Evolutionary conservation across 257 asterid species (phyloP).

Genomic region (Solanum clarkiae): DNA sequence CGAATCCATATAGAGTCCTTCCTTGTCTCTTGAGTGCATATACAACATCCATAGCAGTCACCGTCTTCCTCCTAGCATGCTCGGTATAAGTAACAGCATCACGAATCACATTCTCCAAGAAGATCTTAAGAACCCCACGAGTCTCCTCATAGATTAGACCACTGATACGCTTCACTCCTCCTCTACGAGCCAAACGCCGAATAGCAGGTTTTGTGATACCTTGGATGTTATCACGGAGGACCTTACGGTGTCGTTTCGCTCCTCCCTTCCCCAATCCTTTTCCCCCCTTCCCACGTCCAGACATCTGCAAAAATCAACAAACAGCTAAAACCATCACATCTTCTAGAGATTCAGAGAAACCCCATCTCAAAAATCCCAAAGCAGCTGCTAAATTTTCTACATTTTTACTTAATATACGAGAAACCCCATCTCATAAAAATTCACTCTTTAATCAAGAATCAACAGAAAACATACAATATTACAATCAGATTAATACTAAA

Average conservation of each 20-base stretch:
- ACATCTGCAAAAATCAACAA: neutral
- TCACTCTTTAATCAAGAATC: no score
- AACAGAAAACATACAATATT: neutral
- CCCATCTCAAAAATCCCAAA: neutral
- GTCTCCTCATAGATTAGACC: neutral
- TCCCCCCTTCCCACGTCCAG: conserved; percentile 3
- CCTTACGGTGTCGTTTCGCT: neutral
- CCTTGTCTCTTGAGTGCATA: neutral
- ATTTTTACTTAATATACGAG: no score
- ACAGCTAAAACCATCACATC: neutral
- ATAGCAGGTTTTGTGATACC: neutral
- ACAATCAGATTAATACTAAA: neutral
- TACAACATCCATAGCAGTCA: neutral
- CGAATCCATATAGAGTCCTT: neutral
- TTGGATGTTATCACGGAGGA: neutral
- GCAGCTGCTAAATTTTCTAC: no score
- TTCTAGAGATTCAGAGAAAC: neutral
- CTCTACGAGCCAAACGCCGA: neutral
- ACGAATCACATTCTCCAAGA: neutral
- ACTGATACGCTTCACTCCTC: neutral
- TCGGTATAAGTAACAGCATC: neutral
- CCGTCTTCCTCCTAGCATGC: neutral
- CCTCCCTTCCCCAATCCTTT: neutral
- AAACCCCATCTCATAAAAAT: no score
- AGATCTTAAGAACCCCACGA: neutral